Evolutionary conservation across 148 eudicot genomes (phyloP).

Genomic region (Rhododendron williamsianum): DNA sequence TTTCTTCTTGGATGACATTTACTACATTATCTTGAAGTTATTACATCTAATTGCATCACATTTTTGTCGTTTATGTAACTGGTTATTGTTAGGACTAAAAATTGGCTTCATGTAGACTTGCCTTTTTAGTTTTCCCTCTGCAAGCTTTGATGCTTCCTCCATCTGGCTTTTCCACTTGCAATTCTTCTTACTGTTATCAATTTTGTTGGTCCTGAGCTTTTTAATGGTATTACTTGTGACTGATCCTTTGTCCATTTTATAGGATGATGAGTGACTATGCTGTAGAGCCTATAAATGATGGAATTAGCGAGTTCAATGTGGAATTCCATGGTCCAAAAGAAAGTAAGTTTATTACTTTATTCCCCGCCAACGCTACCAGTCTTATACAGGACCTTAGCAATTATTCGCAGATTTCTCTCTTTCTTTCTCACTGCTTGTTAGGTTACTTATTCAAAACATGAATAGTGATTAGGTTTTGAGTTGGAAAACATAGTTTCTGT

Average conservation of each 20-base stretch:
- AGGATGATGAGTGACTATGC: slow-evolving; percentile 90
- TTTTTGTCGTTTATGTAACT: background rate
- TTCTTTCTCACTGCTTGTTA: background rate
- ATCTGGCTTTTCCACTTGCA: background rate
- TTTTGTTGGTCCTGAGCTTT: slow-evolving; percentile 5
- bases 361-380: background rate
- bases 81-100: background rate
- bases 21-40: background rate
- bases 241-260: slow-evolving; percentile 8
- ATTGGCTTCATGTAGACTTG: background rate
- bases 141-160: background rate
- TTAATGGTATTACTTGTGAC: background rate
- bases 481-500: slow-evolving; percentile 7
- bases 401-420: background rate
- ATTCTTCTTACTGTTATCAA: background rate
- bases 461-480: background rate
- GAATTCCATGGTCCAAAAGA: slow-evolving; percentile 86
- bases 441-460: background rate
- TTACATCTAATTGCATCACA: slow-evolving; percentile 3
- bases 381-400: slow-evolving; percentile 4
- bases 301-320: slow-evolving; percentile 67
- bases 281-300: slow-evolving; percentile 79
- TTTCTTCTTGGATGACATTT: background rate
- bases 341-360: slow-evolving; percentile 29
- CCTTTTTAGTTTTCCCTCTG: background rate